A percentile compares a stretch with the other conserved stretches of the same genome.
Evolutionary conservation across 257 asterid genomes (phyloP).

Genomic region (Ilex aquifolium): DNA sequence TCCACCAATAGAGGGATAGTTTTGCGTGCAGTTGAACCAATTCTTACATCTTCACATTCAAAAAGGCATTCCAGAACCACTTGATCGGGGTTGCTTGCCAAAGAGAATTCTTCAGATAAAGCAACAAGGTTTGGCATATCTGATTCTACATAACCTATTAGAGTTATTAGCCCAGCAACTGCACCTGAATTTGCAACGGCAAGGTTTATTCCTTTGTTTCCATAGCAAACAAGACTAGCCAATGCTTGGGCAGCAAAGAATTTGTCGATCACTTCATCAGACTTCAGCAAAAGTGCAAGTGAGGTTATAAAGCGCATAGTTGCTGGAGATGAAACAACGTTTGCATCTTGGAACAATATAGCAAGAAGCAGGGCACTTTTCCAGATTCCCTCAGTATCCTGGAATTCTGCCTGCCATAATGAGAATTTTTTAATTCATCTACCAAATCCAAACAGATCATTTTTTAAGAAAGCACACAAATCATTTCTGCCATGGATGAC

Average conservation of each 20-base stretch:
- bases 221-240: conserved; percentile 69
- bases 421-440: conserved; percentile 13
- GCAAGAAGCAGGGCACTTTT: conserved; percentile 71
- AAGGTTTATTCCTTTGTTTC: conserved; percentile 54
- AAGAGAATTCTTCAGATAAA: conserved; percentile 62
- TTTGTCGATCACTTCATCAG: conserved; percentile 61
- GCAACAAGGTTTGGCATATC: conserved; percentile 61
- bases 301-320: conserved; percentile 46
- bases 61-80: conserved; percentile 59
- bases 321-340: conserved; percentile 48
- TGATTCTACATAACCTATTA: conserved; percentile 62
- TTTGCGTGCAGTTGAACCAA: conserved; percentile 58
- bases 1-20: conserved; percentile 79
- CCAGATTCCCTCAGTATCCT: conserved; percentile 80
- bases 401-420: conserved; percentile 57
- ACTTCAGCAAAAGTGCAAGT: conserved; percentile 50
- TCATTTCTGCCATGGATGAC: too few species aligned
- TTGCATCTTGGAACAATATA: conserved; percentile 62
- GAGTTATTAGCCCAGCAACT: conserved; percentile 51
- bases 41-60: conserved; percentile 67
- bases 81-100: conserved; percentile 67
- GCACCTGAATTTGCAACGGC: conserved; percentile 72
- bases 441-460: conserved; percentile 2
- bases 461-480: too few species aligned
- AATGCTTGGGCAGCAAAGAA: conserved; percentile 85